phyloP scores from a whole-genome alignment of 306 rosid genomes.

The Nissolia schottii region DNA sequence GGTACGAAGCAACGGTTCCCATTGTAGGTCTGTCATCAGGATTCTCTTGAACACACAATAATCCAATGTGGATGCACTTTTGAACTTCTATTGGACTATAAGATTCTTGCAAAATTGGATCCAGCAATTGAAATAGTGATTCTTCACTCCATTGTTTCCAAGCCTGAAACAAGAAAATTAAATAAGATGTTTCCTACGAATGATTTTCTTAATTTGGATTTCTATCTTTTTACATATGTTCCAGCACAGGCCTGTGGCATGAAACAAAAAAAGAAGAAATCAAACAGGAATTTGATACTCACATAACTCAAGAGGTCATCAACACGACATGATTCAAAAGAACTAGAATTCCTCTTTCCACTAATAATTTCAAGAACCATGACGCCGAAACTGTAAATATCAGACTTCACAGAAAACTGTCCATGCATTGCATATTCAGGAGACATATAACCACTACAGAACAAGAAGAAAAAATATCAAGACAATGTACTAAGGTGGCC shows the following conservation, averaged over 20 bases:
- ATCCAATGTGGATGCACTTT: slow-evolving; percentile 51
- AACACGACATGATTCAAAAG: slow-evolving; percentile 20
- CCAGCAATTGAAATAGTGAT: slow-evolving; percentile 27
- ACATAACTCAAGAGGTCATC: slow-evolving; percentile 45
- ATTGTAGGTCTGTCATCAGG: slow-evolving; percentile 62
- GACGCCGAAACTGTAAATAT: slow-evolving; percentile 45
- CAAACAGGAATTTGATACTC: slow-evolving; percentile 21
- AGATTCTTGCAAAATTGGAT: slow-evolving; percentile 34
- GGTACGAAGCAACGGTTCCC: slow-evolving; percentile 37
- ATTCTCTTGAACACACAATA: slow-evolving; percentile 64
- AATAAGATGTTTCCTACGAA: neutral
- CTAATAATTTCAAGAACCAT: slow-evolving; percentile 44
- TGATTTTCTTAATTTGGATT: neutral
- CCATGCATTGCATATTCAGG: slow-evolving; percentile 49
- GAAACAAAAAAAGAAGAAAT: neutral
- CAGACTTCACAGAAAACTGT: slow-evolving; percentile 37
- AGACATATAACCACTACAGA: slow-evolving; percentile 35
- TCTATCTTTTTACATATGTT: neutral
- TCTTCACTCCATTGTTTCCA: slow-evolving; percentile 52
- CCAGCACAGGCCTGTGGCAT: neutral
- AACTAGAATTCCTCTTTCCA: slow-evolving; percentile 40
- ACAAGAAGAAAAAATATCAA: neutral
- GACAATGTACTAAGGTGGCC: neutral
- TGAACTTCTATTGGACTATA: slow-evolving; percentile 29
- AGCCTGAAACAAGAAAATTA: slow-evolving; percentile 34